Base-by-base conservation (phyloP, 768 basidiomycete species). In the Phaffia australis region DNA sequence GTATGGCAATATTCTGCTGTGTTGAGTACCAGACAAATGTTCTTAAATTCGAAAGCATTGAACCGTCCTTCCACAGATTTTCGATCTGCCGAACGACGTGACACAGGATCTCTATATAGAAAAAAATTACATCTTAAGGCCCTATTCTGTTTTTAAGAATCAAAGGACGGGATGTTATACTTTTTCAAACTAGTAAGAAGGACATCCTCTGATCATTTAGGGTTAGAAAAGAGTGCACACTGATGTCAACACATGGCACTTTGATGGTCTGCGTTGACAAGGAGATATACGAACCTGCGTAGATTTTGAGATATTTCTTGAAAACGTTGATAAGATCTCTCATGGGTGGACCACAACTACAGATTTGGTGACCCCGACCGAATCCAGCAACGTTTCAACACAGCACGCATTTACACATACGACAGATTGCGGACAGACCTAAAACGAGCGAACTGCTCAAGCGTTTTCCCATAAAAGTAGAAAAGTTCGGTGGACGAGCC, bases 1-100 rank as follows among this genome's bases (percentile, higher is more conserved):
- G 83, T 84, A 70, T 92, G 88, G 73, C 95, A 99, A 74, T 98
- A 99, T 74, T 98, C 93, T 0, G 93, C 94, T 0, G 95, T 99
- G 73, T 99, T 98, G 73, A 99, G 85, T 29, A 94, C 78, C n/a
- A 90, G 79, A 74, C 89, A 92, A 0, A 88, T 84, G 69, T 87
- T 88, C 72, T 83, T 85, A 42, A 98, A 75, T 67, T 92, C 86
- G 3, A 80, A 80, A 9, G 82, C 69, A 74, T 95, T 92, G 42
- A 84, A 82, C n/a, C 87, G 83, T 6, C 83, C 83, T 58, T 99
- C 94, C 23, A 79, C 79, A 1, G 93, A 97, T 71, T 82, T 83
- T 1, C 92, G 84, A 56, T 79, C 63, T 21, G 69, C 73, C 72
- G 63, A 69, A 3, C 67, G 62, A 7, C 67, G 62, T 4, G 29